Conservation (phyloP, 305 asterid species). For the Fraxinus greggii region DNA sequence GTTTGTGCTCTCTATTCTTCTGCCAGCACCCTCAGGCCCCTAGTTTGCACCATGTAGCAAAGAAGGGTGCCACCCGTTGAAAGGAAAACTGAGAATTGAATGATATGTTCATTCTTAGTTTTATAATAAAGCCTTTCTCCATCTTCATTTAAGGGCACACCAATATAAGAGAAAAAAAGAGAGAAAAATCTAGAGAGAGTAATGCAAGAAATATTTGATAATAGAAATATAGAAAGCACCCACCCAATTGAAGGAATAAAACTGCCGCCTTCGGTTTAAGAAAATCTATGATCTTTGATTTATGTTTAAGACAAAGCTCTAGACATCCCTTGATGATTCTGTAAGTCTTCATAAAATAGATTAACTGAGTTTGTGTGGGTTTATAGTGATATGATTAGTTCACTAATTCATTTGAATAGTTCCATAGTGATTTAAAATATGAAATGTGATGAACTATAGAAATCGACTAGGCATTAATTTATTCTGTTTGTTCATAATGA, state of each 20-base stretch:
- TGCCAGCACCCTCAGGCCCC: conserved; percentile 39
- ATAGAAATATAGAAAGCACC: background rate
- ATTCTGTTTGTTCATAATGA: background rate
- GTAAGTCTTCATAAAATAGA: background rate
- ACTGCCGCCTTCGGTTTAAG: background rate
- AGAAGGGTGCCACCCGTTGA: background rate
- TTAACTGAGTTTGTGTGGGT: background rate
- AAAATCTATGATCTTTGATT: background rate
- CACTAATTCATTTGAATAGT: too few relatives aligned
- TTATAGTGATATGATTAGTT: background rate
- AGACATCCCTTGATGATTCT: background rate
- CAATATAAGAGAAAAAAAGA: too few relatives aligned
- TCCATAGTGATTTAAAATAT: background rate
- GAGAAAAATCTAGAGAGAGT: background rate
- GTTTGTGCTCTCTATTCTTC: conserved; percentile 49
- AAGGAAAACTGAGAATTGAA: background rate
- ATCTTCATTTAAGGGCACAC: background rate
- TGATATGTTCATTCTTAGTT: background rate
- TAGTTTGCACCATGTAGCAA: background rate
- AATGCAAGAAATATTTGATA: background rate
- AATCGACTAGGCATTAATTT: background rate
- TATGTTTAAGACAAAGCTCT: background rate
- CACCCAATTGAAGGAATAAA: background rate
- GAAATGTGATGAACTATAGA: background rate
- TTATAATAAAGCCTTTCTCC: background rate